Conservation (phyloP, 2,329 filamentous ascomycete genomes). For the Fusarium longipes region DNA sequence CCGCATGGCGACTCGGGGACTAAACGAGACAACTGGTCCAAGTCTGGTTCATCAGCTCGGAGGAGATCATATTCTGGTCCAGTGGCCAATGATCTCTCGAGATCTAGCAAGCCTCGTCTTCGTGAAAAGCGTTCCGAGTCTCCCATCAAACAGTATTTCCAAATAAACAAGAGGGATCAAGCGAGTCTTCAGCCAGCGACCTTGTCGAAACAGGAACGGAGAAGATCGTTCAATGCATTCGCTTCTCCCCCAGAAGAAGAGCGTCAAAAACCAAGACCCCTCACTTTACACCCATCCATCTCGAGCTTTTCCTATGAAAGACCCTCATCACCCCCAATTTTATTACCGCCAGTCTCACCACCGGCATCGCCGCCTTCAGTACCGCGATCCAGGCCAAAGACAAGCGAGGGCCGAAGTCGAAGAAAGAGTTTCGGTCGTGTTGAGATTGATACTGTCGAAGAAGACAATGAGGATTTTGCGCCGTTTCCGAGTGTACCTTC, state of each 20-base stretch:
- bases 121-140: slow-evolving; percentile 24
- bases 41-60: slow-evolving; percentile 34
- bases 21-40: slow-evolving; percentile 22
- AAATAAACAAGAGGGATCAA: not conserved
- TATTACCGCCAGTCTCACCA: slow-evolving; percentile 17
- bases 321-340: not conserved
- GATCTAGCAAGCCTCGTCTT: slow-evolving; percentile 7
- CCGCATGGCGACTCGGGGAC: slow-evolving; percentile 25
- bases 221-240: slow-evolving; percentile 42
- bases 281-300: slow-evolving; percentile 39
- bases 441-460: slow-evolving; percentile 37
- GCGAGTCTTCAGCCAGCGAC: slow-evolving; percentile 3
- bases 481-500: slow-evolving; percentile 36
- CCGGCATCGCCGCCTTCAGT: slow-evolving; percentile 30
- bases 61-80: slow-evolving; percentile 33
- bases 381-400: slow-evolving; percentile 32
- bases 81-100: slow-evolving; percentile 7
- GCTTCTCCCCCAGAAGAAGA: slow-evolving; percentile 22
- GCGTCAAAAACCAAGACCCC: slow-evolving; percentile 34
- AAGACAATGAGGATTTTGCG: slow-evolving; percentile 31
- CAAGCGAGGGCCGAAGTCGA: slow-evolving; percentile 29
- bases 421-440: slow-evolving; percentile 24
- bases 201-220: slow-evolving; percentile 22
- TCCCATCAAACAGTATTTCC: not conserved
- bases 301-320: slow-evolving; percentile 29